Percentiles rank a stretch among this genome's conserved stretches.
Evolutionary conservation across 208 protist genomes (phyloP).

Genomic region (Leptomonas pyrrhocoris): DNA sequence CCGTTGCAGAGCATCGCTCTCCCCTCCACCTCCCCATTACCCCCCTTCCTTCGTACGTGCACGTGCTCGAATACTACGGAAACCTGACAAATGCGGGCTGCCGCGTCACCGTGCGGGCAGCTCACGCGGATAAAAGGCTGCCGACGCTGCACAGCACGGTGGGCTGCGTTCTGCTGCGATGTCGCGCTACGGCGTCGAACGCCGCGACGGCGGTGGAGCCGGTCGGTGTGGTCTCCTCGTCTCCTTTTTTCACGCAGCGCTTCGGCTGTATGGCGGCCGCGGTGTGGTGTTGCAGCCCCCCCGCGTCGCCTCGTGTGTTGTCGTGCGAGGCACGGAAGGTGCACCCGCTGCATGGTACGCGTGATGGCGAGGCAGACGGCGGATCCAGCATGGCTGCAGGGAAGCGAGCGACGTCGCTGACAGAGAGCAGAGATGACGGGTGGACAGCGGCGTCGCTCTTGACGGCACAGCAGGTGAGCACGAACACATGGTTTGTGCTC

Average conservation of each 20-base stretch:
- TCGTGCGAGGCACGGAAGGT: background rate
- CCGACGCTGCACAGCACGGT: conserved; percentile 26
- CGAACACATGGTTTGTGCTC: conserved; percentile 13
- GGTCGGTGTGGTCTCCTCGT: conserved; percentile 54
- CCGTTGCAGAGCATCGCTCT: background rate
- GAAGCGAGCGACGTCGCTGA: too few relatives aligned
- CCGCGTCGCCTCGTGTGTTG: background rate
- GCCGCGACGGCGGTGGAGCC: conserved; percentile 13
- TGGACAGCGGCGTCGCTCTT: conserved; percentile 14
- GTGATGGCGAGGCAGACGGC: too few relatives aligned
- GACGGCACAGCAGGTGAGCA: background rate
- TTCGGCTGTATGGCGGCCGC: conserved; percentile 60
- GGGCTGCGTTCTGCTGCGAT: conserved; percentile 34
- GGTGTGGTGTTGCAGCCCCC: conserved; percentile 57
- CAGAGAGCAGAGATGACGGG: background rate
- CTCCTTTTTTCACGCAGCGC: conserved; percentile 67
- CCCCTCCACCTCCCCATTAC: background rate
- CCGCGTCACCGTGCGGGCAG: conserved; percentile 48
- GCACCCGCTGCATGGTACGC: background rate
- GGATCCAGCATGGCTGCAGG: too few relatives aligned
- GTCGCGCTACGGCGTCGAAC: background rate
- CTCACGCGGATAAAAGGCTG: conserved; percentile 17
- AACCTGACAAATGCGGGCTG: conserved; percentile 43
- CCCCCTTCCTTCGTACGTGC: conserved; percentile 12
- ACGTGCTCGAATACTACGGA: conserved; percentile 26